These are phyloP conservation scores for Jacaranda copaia DNA, from an alignment of 257 asterid genomes.

Conservation along the genomic window DNA sequence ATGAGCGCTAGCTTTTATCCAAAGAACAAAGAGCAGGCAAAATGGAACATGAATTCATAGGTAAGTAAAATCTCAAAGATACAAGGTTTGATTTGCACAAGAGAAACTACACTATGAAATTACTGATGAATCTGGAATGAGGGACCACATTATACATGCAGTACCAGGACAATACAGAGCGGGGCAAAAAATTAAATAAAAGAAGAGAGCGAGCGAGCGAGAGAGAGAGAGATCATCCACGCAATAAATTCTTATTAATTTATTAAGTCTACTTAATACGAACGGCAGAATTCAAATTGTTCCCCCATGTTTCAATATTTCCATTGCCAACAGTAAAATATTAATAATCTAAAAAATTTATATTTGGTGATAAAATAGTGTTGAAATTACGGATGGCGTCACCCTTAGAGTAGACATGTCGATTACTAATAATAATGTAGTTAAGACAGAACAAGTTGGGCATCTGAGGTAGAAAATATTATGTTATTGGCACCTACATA, in stretches of 20 bases:
- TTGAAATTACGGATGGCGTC: neutral
- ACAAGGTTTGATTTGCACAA: neutral
- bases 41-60: neutral
- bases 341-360: too few species aligned
- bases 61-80: neutral
- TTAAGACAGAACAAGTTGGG: neutral
- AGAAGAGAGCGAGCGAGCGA: too few species aligned
- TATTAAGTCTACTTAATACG: too few species aligned
- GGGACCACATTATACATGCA: too few species aligned
- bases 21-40: neutral
- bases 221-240: too few species aligned
- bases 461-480: neutral
- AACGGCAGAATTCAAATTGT: too few species aligned
- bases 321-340: too few species aligned
- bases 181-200: neutral
- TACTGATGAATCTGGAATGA: neutral
- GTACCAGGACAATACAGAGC: too few species aligned
- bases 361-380: too few species aligned
- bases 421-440: constrained; percentile 5
- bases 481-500: neutral
- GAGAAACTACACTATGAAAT: neutral
- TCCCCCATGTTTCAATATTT: too few species aligned
- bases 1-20: neutral
- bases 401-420: neutral
- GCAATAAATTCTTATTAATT: too few species aligned